Evolutionary conservation across 164 flowering plant species (phyloP), one percentile per base, ranked within the genome.

Genomic region (Nymphaea colorata): DNA sequence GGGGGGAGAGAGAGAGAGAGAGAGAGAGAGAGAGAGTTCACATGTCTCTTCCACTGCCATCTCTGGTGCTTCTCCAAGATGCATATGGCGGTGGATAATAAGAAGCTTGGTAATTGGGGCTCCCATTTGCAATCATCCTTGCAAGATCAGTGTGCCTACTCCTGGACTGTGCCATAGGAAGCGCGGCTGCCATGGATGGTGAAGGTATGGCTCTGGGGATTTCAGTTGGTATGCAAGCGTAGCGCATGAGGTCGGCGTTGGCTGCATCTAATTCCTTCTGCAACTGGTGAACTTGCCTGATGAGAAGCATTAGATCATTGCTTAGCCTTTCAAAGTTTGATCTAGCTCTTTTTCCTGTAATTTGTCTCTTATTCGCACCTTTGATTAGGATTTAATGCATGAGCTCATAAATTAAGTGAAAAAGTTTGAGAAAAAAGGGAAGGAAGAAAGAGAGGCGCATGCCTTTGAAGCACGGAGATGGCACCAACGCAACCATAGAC

Each of bases 401-500:
- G 36, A 25, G 36, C 1, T 25, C 36, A 25, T 25, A 25, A 25
- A 1, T 25, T 25, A 25, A 51, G 57, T 2, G 15, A 47, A 4
- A 51, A 5, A 5, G 14, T 51, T 51, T 51, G 12, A 51, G 57
- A 3, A 51, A 51, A 2, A 15, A 51, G 14, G 14, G 14, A 8
- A 2, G 3, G 57, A 51, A 51, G 14, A 15, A 15, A 5, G 14
- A 51, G 57, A 51, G 57, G 14, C 12, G 12, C 12, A 51, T 7
- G 14, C 36, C 83, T 59, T 67, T 88, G 94, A n/a, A 88, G 84
- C 64, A 86, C 83, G 0, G 94, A 88, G 63, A 88, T 86, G 36
- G 86, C 89, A 2, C 89, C 89, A 17, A 86, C 87, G 43, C 94
- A 88, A 41, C 94, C 94, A 62, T 88, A 88, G 10, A 88, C 91